Base-by-base conservation (phyloP, 2,329 filamentous ascomycete species). In the Colletotrichum sp. region DNA sequence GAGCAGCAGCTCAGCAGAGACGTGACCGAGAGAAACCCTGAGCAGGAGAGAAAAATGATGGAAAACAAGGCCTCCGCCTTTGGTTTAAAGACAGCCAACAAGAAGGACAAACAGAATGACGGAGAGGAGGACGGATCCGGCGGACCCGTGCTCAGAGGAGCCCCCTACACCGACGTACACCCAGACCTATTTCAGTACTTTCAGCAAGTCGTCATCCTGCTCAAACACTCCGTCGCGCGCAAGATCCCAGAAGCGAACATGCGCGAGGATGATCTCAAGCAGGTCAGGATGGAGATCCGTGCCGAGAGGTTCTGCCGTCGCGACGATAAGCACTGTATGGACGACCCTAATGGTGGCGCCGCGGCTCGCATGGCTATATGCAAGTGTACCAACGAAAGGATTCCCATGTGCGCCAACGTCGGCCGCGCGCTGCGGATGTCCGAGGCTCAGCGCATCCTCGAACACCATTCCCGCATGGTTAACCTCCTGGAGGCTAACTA, bases 241-340 rank as follows among this genome's bases (percentile, higher is more conserved):
- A 48, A 1, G 43, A 48, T 48, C n/a, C 43, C 43, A 21, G 43
- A 48, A 2, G 43, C 43, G n/a, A 21, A 48, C 1, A 48, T 48
- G 43, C 0, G 43, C 43, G n/a, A 21, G 0, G n/a, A 21, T n/a
- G 43, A 21, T 21, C 43, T 48, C 5, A 21, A 1, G 0, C 18
- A 48, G 43, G 1, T 48, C 4, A 4, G 2, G 3, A 48, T 48
- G 43, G 18, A 48, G 43, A 1, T 48, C 5, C 43, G 43, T 0
- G 43, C 43, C n/a, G 43, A 48, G 43, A 12, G 1, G 10, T 48
- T 48, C 43, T 48, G 43, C 43, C 43, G 43, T 3, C 12, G 5
- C 5, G 0, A n/a, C 8, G 43, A 48, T 2, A 3, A 12, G 3
- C 43, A 48, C 43, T 48, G 43, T n/a, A 43, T n/a, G 18, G 38